phyloP scores from a whole-genome alignment of 23 red algal species.

The Gracilaria domingensis region DNA sequence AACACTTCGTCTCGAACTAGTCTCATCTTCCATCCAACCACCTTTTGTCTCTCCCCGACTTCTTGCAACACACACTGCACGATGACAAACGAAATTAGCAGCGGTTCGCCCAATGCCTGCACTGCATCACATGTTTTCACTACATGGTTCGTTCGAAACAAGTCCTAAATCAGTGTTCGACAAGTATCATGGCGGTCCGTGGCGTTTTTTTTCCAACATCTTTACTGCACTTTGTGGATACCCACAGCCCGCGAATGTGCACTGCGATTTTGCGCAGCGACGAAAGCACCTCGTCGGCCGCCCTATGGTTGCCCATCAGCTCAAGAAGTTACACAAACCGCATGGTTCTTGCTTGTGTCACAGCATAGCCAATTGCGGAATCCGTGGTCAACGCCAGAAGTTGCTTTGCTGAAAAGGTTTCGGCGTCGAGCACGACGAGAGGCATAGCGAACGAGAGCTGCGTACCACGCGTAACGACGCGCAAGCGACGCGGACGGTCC shows the following conservation, averaged over 20 bases:
- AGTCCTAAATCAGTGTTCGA: conserved; percentile 35
- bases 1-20: conserved; percentile 22
- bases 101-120: conserved; percentile 37
- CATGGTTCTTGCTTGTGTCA: conserved; percentile 19
- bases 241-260: conserved; percentile 54
- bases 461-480: too few species aligned
- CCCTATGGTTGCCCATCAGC: conserved; percentile 8
- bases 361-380: conserved; percentile 12
- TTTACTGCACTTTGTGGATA: conserved; percentile 20
- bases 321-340: conserved; percentile 15
- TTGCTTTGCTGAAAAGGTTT: conserved; percentile 36
- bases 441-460: too few species aligned
- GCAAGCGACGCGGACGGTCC: too few species aligned
- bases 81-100: conserved; percentile 18
- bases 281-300: conserved; percentile 11
- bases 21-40: conserved; percentile 51
- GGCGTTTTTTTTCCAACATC: conserved; percentile 31
- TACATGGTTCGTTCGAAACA: conserved; percentile 43
- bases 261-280: conserved; percentile 8
- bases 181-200: conserved; percentile 39
- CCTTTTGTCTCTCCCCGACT: conserved; percentile 43
- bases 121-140: conserved; percentile 30
- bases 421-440: too few species aligned
- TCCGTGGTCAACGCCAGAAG: conserved; percentile 15
- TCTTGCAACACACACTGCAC: conserved; percentile 31